Conservation (phyloP, 768 basidiomycete species). For the Russula emetica region DNA sequence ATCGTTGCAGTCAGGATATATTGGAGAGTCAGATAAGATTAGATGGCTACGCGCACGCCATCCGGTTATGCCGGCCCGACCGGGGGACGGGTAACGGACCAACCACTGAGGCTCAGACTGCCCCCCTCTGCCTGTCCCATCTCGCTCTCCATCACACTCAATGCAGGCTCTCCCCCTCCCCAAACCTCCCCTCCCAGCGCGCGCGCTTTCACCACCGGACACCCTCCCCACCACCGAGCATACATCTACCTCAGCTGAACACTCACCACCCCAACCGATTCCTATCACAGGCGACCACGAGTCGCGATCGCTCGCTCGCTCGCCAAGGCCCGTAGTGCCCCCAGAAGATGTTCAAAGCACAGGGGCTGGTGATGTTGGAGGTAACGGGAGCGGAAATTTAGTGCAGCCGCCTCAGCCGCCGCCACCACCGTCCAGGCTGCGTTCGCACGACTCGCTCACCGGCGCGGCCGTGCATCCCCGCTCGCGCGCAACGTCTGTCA, state of each 20-base stretch:
- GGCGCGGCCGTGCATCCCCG: constrained; percentile 15
- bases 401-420: not conserved
- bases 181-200: constrained; percentile 16
- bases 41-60: not conserved
- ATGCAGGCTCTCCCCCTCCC: constrained; percentile 23
- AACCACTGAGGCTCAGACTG: constrained; percentile 3
- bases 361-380: not conserved
- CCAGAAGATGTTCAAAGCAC: constrained; percentile 1
- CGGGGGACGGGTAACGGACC: not conserved
- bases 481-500: constrained; percentile 23
- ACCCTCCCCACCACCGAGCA: not conserved
- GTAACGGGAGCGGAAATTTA: not conserved
- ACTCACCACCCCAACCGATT: constrained; percentile 12
- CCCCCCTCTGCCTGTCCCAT: constrained; percentile 1
- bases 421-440: constrained; percentile 12
- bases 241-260: constrained; percentile 13
- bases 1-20: too few species aligned
- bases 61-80: constrained; percentile 10
- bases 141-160: constrained; percentile 13
- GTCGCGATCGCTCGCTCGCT: constrained; percentile 15
- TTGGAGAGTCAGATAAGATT: constrained; percentile 12
- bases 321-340: constrained; percentile 6
- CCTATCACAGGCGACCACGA: constrained; percentile 15
- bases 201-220: constrained; percentile 10
- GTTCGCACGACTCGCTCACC: constrained; percentile 21